Evolutionary conservation across 257 asterid species (phyloP).

Genomic region (Nicotiana sylvestris): DNA sequence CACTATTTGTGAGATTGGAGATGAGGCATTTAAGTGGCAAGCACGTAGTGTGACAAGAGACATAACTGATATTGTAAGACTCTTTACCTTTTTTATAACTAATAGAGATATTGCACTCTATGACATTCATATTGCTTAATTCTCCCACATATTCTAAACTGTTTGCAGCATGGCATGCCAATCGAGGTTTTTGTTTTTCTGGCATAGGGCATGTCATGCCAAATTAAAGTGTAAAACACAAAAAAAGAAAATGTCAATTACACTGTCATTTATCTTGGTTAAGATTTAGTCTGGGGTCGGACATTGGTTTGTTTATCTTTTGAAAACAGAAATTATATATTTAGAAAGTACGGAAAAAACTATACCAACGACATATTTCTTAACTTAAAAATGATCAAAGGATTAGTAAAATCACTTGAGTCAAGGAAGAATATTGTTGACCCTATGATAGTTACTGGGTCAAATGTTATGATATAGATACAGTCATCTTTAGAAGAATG

Average conservation of each 20-base stretch:
- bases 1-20: constrained; percentile 63
- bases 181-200: not conserved
- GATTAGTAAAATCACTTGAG: not conserved
- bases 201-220: not conserved
- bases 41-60: constrained; percentile 50
- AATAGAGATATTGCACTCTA: not conserved
- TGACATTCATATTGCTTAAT: not conserved
- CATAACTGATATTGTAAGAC: constrained; percentile 67
- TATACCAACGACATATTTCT: not conserved
- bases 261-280: not conserved
- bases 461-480: not conserved
- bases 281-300: not conserved
- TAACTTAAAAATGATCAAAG: not conserved
- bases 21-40: constrained; percentile 49
- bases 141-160: not conserved
- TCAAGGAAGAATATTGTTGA: not conserved
- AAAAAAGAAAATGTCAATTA: not conserved
- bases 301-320: not conserved
- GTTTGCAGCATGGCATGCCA: not conserved
- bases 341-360: not conserved
- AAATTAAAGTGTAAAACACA: not conserved
- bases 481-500: not conserved
- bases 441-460: not conserved
- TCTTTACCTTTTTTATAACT: not conserved
- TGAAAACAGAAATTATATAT: not conserved